Evolutionary conservation across 768 basidiomycete species (phyloP).

Genomic region (Pisolithus marmoratus): DNA sequence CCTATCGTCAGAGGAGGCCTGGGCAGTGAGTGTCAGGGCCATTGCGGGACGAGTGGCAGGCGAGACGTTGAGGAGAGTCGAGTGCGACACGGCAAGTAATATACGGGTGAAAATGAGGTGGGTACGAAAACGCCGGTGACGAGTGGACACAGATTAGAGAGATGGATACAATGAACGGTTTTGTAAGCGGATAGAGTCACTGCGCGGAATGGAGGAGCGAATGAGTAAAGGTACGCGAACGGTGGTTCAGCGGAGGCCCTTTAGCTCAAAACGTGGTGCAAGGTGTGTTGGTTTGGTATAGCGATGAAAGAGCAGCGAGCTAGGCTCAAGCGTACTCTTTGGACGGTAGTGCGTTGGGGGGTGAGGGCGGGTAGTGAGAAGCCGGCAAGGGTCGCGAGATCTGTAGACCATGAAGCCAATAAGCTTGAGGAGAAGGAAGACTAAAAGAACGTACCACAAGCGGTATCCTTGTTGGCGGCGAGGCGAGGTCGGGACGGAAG

Average conservation of each 20-base stretch:
- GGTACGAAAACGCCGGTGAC: not conserved
- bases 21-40: conserved; percentile 37
- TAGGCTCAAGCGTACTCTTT: conserved; percentile 61
- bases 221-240: conserved; percentile 39
- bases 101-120: not conserved
- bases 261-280: conserved; percentile 10
- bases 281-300: conserved; percentile 17
- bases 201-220: not conserved
- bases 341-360: conserved; percentile 30
- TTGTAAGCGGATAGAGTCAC: conserved; percentile 14
- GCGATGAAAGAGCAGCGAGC: conserved; percentile 45
- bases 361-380: conserved; percentile 47
- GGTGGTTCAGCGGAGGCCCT: conserved; percentile 37
- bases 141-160: conserved; percentile 10
- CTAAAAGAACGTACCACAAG: conserved; percentile 35
- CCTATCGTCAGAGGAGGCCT: conserved; percentile 33
- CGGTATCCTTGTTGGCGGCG: conserved; percentile 49
- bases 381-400: conserved; percentile 96
- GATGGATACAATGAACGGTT: conserved; percentile 13
- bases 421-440: not conserved
- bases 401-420: conserved; percentile 29
- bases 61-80: conserved; percentile 5
- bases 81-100: not conserved
- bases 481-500: conserved; percentile 35
- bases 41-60: conserved; percentile 12